These are phyloP conservation scores for Galerina sulciceps DNA, from an alignment of 768 basidiomycete genomes.

Conservation along the genomic window DNA sequence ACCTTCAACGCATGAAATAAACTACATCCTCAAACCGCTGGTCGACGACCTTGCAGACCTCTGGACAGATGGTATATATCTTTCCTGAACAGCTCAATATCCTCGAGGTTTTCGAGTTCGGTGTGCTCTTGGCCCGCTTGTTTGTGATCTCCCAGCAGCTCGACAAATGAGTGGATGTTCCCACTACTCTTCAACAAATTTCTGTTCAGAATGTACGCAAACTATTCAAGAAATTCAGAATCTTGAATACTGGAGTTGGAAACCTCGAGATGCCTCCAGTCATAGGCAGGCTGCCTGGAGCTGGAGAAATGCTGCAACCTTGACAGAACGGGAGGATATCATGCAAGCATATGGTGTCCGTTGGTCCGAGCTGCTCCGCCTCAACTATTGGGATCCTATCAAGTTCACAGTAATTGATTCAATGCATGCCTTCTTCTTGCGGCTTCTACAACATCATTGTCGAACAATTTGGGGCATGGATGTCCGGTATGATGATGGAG, in stretches of 20 bases:
- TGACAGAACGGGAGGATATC: slow-evolving; percentile 1
- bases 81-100: slow-evolving; percentile 19
- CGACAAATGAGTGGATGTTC: slow-evolving; percentile 30
- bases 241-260: background rate
- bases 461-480: slow-evolving; percentile 23
- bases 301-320: slow-evolving; percentile 24
- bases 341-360: slow-evolving; percentile 24
- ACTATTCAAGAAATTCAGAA: background rate
- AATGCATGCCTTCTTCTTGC: slow-evolving; percentile 37
- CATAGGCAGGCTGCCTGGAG: slow-evolving; percentile 14
- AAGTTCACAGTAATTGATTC: slow-evolving; percentile 28
- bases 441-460: slow-evolving; percentile 25
- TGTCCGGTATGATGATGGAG: background rate
- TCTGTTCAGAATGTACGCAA: slow-evolving; percentile 23
- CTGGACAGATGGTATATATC: slow-evolving; percentile 32
- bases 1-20: slow-evolving; percentile 34
- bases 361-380: slow-evolving; percentile 30
- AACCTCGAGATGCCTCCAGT: background rate
- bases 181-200: slow-evolving; percentile 9
- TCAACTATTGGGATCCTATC: slow-evolving; percentile 38
- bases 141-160: slow-evolving; percentile 36
- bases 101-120: slow-evolving; percentile 26
- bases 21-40: slow-evolving; percentile 37
- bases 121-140: slow-evolving; percentile 30
- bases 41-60: slow-evolving; percentile 36